Base-by-base conservation (phyloP, 78 protist species). In the Salpingoeca rosetta region DNA sequence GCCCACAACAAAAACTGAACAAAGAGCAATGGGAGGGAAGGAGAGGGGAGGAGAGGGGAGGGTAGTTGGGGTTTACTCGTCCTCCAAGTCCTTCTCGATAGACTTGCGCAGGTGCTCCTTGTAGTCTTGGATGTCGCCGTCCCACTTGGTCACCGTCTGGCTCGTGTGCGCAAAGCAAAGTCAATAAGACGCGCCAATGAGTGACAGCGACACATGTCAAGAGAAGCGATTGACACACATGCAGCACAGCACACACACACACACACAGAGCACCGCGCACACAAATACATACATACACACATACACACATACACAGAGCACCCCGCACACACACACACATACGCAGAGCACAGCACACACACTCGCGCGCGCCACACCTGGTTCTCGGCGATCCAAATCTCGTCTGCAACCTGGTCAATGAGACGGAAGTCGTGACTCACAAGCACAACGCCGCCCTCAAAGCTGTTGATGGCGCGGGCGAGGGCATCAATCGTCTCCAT, bases 371-470 rank as follows among this genome's bases (percentile, higher is more conserved):
- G 77, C 7, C 77, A 10, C 77, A 25, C 77, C 77, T 35, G 24
- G 77, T 91, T 84, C 76, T 87, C 95, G 44, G 94, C 90, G 31
- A 92, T 82, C 95, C 95, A 94, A 57, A 93, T 91, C 85, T 92
- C 93, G 31, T 90, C 31, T 17, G 93, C 94, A 17, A 94, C 91
- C 78, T 87, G 88, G 44, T 85, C 79, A 72, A 93, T 91, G 56
- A 94, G 76, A 37, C 97, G 89, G 90, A 92, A 91, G 75, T 94
- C 97, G 91, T 94, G 97, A 36, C 89, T 76, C 1, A 94, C 95
- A 24, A 94, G 93, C 38, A 94, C 86, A 76, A 94, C 82, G 28
- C 95, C 97, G 38, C 95, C 95, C 17, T 86, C 89, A 83, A 90
- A 92, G 39, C 3, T 3, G 40, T 41, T 57, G 80, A 83, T 83